Conservation (phyloP, 805 yeast genomes). For the Candida loeiensis region DNA sequence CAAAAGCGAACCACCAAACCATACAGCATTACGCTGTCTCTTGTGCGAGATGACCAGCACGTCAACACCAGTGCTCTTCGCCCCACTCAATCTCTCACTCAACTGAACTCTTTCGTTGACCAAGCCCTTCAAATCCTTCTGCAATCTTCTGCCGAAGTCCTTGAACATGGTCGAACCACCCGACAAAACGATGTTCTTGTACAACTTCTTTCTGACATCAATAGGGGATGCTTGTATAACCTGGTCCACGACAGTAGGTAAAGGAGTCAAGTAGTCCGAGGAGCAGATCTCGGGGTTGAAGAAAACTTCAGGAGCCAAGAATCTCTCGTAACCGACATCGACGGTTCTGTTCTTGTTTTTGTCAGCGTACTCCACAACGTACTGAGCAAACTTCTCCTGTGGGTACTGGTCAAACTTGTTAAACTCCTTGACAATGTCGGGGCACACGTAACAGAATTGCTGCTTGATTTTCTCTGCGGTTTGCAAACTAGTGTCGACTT, state of each 20-base stretch:
- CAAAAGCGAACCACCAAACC: conserved; percentile 97
- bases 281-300: conserved; percentile 97
- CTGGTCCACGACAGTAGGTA: conserved; percentile 93
- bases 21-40: conserved; percentile 96
- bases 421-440: conserved; percentile 96
- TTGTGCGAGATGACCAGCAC: conserved; percentile 96
- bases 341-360: conserved; percentile 50
- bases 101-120: conserved; percentile 85
- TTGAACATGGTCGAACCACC: conserved; percentile 99
- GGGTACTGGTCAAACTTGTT: conserved; percentile 92
- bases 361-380: conserved; percentile 79
- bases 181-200: conserved; percentile 90
- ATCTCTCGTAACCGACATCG: conserved; percentile 96
- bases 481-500: conserved; percentile 84
- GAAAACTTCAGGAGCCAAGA: conserved; percentile 98
- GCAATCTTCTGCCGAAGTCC: conserved; percentile 95
- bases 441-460: conserved; percentile 94
- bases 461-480: conserved; percentile 98
- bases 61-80: conserved; percentile 87
- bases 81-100: conserved; percentile 72
- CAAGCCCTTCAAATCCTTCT: conserved; percentile 83
- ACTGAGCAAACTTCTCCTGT: conserved; percentile 84
- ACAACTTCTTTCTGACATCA: conserved; percentile 95
- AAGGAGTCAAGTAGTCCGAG: conserved; percentile 90
- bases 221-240: conserved; percentile 95